These are phyloP conservation scores for Hordeum pubiflorum DNA, from an alignment of 202 grass and related monocot genomes.

Conservation along the genomic window DNA sequence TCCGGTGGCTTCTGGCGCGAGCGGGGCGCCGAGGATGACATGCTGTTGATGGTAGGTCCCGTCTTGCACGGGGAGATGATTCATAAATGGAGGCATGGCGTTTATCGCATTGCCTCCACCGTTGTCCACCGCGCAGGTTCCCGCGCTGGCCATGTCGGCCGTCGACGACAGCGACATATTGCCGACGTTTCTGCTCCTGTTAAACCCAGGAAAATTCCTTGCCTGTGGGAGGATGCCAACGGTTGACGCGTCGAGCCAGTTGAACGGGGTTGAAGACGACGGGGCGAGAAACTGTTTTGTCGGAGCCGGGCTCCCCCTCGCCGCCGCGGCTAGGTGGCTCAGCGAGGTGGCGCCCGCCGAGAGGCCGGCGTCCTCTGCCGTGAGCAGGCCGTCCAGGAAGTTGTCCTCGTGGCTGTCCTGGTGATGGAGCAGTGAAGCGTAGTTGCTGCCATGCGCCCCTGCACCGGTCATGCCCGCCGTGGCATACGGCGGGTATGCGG, in stretches of 20 bases:
- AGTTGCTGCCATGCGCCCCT: constrained; percentile 14
- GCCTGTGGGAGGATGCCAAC: constrained; percentile 23
- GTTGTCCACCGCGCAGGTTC: constrained; percentile 4
- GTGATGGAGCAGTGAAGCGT: constrained; percentile 36
- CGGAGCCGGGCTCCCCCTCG: not conserved
- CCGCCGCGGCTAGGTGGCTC: constrained; percentile 30
- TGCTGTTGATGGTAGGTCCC: constrained; percentile 29
- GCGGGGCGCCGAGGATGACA: constrained; percentile 29
- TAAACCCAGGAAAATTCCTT: constrained; percentile 36
- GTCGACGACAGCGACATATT: constrained; percentile 22
- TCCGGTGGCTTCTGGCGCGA: constrained; percentile 30
- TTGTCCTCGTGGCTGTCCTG: constrained; percentile 30
- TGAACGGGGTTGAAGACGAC: constrained; percentile 23
- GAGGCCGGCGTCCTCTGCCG: constrained; percentile 13
- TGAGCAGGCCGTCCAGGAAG: constrained; percentile 47
- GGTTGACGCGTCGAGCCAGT: constrained; percentile 44
- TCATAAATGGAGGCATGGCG: constrained; percentile 36
- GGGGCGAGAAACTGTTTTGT: constrained; percentile 32
- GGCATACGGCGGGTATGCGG: not conserved
- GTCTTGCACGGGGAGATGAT: constrained; percentile 28
- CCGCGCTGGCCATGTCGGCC: not conserved
- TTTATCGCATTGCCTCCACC: constrained; percentile 15
- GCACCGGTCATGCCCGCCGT: not conserved
- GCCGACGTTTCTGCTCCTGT: constrained; percentile 2
- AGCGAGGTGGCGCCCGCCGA: constrained; percentile 18